A percentile compares a stretch with the other conserved stretches of the same genome.
These are phyloP conservation scores for Yamadazyma songkhlaensis DNA, from an alignment of 1,139 yeast genomes.

Conservation along the genomic window DNA sequence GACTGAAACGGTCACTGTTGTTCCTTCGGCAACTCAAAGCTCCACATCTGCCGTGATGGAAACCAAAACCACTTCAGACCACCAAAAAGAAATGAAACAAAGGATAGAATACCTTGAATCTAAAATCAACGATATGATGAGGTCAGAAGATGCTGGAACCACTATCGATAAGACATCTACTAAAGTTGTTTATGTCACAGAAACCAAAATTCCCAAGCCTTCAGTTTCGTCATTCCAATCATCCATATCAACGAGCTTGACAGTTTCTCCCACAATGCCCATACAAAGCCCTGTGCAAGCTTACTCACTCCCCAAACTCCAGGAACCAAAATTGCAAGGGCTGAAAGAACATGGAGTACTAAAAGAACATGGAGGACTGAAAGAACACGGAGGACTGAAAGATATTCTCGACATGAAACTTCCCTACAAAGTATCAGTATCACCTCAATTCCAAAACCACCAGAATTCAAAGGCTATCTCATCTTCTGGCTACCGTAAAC, in stretches of 20 bases:
- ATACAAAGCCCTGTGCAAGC: no score
- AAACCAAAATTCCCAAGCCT: background rate
- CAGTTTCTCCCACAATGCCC: no score
- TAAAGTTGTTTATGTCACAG: constrained; percentile 1
- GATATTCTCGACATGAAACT: constrained; percentile 21
- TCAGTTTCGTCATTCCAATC: no score
- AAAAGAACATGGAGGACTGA: constrained; percentile 12
- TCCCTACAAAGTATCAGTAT: constrained; percentile 22
- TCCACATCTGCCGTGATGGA: no score
- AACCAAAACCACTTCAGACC: background rate
- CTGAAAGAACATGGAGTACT: background rate
- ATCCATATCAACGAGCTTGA: no score
- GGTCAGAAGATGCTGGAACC: background rate
- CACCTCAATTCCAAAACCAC: constrained; percentile 26
- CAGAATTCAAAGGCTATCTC: background rate
- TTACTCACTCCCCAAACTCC: no score
- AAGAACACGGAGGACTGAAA: constrained; percentile 9
- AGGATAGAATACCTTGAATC: constrained; percentile 4
- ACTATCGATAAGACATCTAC: background rate
- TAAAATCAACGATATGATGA: constrained; percentile 2
- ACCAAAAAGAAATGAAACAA: background rate
- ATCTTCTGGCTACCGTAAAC: constrained; percentile 20
- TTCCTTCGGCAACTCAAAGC: no score
- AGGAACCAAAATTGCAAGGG: no score
- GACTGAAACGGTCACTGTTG: constrained; percentile 7